Base-by-base conservation (phyloP, 140 eudicot genomes). In the Cichorium intybus region DNA sequence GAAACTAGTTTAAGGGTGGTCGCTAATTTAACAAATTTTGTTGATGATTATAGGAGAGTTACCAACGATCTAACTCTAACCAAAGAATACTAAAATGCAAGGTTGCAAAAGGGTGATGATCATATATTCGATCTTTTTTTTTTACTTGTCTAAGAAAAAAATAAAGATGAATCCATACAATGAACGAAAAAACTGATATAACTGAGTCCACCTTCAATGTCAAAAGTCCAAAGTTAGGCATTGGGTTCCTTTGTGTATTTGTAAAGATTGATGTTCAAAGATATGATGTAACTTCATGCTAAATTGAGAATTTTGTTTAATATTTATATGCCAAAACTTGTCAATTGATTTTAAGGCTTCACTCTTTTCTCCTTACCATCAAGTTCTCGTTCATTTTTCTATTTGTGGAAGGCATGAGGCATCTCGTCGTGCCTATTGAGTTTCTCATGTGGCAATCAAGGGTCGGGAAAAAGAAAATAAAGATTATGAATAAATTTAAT, bases 1-100 rank as follows among this genome's bases (percentile, higher is more conserved):
- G 85, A 82, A 60, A 83, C 85, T 14, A 74, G 59, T n/a, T 74
- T 23, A 21, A 62, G 56, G 20, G 75, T 76, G 21, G 60, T 50
- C 39, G 33, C 50, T 60, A 82, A 78, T 67, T 23, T 88, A 45
- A 65, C 31, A 17, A 56, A 55, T 9, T 79, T 87, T 64, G 77
- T 81, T 26, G 21, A 72, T 2, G 23, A 68, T 37, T 7, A 69
- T 18, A 45, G 4, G 11, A 18, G 10, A 51, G 68, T 49, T 34
- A 7, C 28, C 27, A 51, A 53, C 17, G 53, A 34, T 41, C 26
- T 37, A 60, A 33, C 34, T 39, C 6, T 43, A 5, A 15, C 9
- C 24, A 27, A n/a, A 51, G n/a, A 33, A 34, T 24, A 9, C 41
- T 59, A 35, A 74, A 21, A 49, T 26, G 17, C 12, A 7, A 45